Evolutionary conservation across 2,329 filamentous ascomycete species (phyloP), one percentile per base, ranked within the genome.

Genomic region (Pezizomycotina sp.): DNA sequence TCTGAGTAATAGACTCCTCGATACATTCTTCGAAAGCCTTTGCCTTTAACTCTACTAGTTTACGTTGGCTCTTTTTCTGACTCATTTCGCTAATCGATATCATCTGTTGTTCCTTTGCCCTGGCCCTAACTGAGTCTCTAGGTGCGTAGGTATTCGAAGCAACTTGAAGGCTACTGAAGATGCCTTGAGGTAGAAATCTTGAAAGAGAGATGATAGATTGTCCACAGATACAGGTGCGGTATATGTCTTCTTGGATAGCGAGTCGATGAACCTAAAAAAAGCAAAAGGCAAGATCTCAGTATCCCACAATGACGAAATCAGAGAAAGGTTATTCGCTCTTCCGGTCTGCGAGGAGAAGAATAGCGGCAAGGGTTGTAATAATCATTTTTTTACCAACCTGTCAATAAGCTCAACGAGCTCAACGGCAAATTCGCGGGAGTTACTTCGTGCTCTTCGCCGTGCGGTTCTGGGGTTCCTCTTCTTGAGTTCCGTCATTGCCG

Each of bases 231-330:
- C 75, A 4, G 89, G 89, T 4, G 73, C 74, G 2, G 79, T 71
- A 52, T 93, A 79, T 20, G 91, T 76, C 62, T 80, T 92, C 50
- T 81, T 81, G 30, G 74, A 78, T 16, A 98, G 62, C 5, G 82
- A 86, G 44, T 92, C 82, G 52, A 95, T 75, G 55, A 98, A 98
- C 53, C 82, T 89, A 52, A 28, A n/a, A n/a, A n/a, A n/a, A n/a
- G n/a, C n/a, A n/a, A n/a, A n/a, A n/a, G n/a, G n/a, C n/a, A n/a
- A n/a, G n/a, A n/a, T n/a, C n/a, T n/a, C n/a, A n/a, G n/a, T n/a
- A n/a, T n/a, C n/a, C n/a, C n/a, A n/a, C n/a, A n/a, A n/a, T n/a
- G n/a, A n/a, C n/a, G n/a, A n/a, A n/a, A n/a, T n/a, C n/a, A n/a
- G n/a, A n/a, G n/a, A n/a, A n/a, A n/a, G n/a, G n/a, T n/a, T n/a